Base-by-base conservation (phyloP, 306 rosid genomes). In the Rosa multiflora region DNA sequence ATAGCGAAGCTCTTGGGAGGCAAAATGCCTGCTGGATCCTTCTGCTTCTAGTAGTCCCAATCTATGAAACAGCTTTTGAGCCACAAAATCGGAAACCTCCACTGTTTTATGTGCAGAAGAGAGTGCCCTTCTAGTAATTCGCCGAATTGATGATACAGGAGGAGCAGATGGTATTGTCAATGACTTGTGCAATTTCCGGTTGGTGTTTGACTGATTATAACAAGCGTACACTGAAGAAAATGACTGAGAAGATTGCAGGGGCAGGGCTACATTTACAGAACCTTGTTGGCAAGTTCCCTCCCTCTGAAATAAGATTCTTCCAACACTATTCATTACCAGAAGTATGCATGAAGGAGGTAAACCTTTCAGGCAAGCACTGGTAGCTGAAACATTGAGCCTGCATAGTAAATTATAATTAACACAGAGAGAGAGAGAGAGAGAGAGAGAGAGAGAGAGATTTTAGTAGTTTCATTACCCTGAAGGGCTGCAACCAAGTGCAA, bases 231-330 rank as follows among this genome's bases (percentile, higher is more conserved):
- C 44, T 17, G 83, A 52, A 26, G 83, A 26, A 44, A 66, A 74
- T 10, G 86, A 83, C 8, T 69, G 43, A 8, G 84, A 81, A 74
- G 78, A 56, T 44, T 68, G 78, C 29, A 84, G 82, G 75, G 75
- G 66, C 29, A 79, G 83, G 75, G 75, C 59, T 13, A 44, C 72
- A 78, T 76, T 78, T 66, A 52, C 46, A 40, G 83, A 80, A 39
- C 86, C 87, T 69, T 87, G 86, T 77, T 87, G 90, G 3, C 77
- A 87, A 77, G 88, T 87, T 37, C 90, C 90, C 17, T 81, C 78
- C 35, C 75, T 70, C n/a, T 74, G 77, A 39, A 84, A 26, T 32
- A 82, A 67, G 66, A 82, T 79, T 79, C 81, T 77, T 55, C 90
- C 90, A 3, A 69, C 76, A 11, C 61, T 74, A 66, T 84, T 82